A percentile compares a stretch with the other conserved stretches of the same genome.
These are phyloP conservation scores for Heritiera littoralis DNA, from an alignment of 345 rosid genomes.

Conservation along the genomic window DNA sequence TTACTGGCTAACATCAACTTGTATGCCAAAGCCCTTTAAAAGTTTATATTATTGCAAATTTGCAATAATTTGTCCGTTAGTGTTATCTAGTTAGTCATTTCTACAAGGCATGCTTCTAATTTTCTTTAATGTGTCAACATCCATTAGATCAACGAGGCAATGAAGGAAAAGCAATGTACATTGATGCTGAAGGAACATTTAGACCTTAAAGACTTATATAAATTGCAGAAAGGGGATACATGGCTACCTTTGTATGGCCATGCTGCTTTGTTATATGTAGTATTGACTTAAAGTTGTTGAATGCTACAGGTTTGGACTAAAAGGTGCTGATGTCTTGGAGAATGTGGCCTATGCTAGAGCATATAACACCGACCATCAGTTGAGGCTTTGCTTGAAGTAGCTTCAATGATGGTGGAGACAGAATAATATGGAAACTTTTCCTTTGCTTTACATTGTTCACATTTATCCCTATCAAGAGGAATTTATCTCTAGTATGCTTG, in stretches of 20 bases:
- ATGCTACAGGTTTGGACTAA: slow-evolving; percentile 73
- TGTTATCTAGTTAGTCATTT: background rate
- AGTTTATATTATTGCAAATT: background rate
- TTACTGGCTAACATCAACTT: background rate
- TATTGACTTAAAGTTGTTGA: slow-evolving; percentile 6
- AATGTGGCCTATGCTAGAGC: slow-evolving; percentile 98
- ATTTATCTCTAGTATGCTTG: background rate
- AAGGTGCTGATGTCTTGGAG: slow-evolving; percentile 95
- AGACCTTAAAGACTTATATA: slow-evolving; percentile 93
- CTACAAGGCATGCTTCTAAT: background rate
- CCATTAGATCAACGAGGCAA: slow-evolving; percentile 99
- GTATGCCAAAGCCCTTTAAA: background rate
- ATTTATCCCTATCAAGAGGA: background rate
- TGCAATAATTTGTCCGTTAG: slow-evolving; percentile 28
- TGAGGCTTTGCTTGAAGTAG: slow-evolving; percentile 98
- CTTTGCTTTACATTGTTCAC: slow-evolving; percentile 4
- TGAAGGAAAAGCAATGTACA: slow-evolving; percentile 98
- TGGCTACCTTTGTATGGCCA: slow-evolving; percentile 13
- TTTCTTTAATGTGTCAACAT: slow-evolving; percentile 33
- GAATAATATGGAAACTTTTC: slow-evolving; percentile 39
- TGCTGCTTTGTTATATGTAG: slow-evolving; percentile 5
- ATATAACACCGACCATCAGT: slow-evolving; percentile 96
- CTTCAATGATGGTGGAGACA: slow-evolving; percentile 99
- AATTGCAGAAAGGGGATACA: slow-evolving; percentile 80
- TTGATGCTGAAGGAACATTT: slow-evolving; percentile 98